Evolutionary conservation across 2,329 filamentous ascomycete species (phyloP).

Genomic region (Coniochaeta hoffmannii): DNA sequence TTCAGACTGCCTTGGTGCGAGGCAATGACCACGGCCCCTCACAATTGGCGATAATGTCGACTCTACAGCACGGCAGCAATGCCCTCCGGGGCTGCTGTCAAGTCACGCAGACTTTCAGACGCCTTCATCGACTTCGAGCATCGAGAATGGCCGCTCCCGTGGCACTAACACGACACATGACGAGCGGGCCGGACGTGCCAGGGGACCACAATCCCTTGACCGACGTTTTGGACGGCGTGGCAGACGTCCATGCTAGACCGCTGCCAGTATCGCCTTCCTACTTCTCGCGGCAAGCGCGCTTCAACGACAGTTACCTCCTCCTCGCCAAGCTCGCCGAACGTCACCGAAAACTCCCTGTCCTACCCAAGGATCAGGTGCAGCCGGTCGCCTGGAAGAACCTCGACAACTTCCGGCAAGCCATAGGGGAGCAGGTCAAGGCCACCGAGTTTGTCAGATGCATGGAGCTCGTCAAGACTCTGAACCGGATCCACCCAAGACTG

Average conservation of each 20-base stretch:
- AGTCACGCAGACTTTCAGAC: conserved; percentile 9
- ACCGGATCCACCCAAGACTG: conserved; percentile 75
- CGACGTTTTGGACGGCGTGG: background rate
- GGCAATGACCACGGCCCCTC: background rate
- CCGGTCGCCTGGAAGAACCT: conserved; percentile 76
- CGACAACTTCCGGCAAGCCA: conserved; percentile 62
- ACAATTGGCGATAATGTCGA: conserved; percentile 15
- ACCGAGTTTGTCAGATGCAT: conserved; percentile 75
- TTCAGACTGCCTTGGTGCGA: background rate
- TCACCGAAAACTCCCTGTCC: conserved; percentile 65
- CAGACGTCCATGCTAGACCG: conserved; percentile 53
- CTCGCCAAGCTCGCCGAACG: conserved; percentile 65
- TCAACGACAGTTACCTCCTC: conserved; percentile 75
- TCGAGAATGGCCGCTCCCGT: conserved; percentile 7
- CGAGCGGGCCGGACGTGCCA: no score
- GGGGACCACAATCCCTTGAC: background rate
- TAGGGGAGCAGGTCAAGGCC: conserved; percentile 66
- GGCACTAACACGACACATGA: conserved; percentile 8
- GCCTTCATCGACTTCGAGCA: conserved; percentile 15
- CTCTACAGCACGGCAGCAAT: conserved; percentile 12
- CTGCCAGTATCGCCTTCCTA: conserved; percentile 87
- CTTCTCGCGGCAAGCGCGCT: conserved; percentile 78
- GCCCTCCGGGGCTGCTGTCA: conserved; percentile 13
- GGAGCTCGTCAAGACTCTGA: conserved; percentile 68
- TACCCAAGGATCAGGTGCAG: conserved; percentile 58